Evolutionary conservation across 805 yeast genomes (phyloP), one percentile per base, ranked within the genome.

Genomic region (Candida qinlingensis): DNA sequence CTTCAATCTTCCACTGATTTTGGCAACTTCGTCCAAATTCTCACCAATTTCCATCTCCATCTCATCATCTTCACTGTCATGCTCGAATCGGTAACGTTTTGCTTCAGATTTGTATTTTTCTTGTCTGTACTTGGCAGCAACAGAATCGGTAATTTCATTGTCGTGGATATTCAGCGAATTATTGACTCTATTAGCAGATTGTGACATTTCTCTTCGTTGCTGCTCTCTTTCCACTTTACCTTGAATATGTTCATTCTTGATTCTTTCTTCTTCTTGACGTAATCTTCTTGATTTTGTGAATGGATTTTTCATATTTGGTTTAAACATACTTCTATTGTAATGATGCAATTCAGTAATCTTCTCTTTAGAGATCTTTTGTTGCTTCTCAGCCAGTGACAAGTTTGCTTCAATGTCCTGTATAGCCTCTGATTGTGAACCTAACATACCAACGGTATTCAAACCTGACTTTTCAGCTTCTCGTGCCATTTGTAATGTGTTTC

Each of bases 351-450:
- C 91, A 45, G 76, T 77, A 35, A 92, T 92, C 65, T 87, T 87
- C 39, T 82, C 87, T 54, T 85, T 90, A 5, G 96, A 96, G 47
- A 87, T 78, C 56, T 81, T 73, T 50, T 87, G 87, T 63, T 90
- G 96, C 4, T 88, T 83, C 50, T 83, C 85, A 45, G 95, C 88
- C 47, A 87, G 69, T 46, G 86, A 79, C 56, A 92, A 70, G 55
- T 83, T 83, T 54, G 80, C 79, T 63, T 94, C 97, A 25, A 91
- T 82, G 59, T 80, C 81, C 64, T 85, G 87, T 54, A 94, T 72
- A 43, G 88, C 75, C 63, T 90, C 97, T 49, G 94, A 82, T 66
- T 94, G 98, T n/a, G 91, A 79, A 28, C 99, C 99, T 43, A 94
- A 75, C 80, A 88, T 80, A 30, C 97, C 97, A 53, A 92, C 68